Conservation (phyloP, 116 monocot species). For the Posidonia oceanica region DNA sequence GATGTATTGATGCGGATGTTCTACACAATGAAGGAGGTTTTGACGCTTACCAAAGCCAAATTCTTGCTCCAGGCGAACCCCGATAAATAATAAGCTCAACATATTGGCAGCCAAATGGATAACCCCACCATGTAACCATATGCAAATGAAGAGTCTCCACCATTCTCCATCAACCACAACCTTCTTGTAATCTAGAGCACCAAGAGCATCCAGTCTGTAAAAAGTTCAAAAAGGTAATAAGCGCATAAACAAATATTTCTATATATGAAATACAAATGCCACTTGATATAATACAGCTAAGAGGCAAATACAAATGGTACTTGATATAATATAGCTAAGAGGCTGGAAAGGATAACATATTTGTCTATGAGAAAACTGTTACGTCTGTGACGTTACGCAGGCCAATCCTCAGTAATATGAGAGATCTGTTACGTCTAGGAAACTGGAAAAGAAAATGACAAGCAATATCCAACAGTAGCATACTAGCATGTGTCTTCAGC, state of each 20-base stretch:
- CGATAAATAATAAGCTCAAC: constrained; percentile 49
- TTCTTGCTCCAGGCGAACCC: constrained; percentile 48
- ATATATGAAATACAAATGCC: not conserved
- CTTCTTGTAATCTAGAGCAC: constrained; percentile 42
- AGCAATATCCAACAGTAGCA: no score
- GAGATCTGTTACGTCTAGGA: no score
- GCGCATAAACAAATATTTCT: not conserved
- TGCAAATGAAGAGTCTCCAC: constrained; percentile 59
- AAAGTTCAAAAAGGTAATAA: not conserved
- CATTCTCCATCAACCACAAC: constrained; percentile 28
- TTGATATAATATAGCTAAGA: no score
- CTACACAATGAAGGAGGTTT: not conserved
- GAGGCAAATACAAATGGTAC: not conserved
- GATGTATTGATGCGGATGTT: not conserved
- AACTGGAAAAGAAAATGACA: no score
- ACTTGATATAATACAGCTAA: not conserved
- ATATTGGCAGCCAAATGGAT: constrained; percentile 52
- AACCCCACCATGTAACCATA: constrained; percentile 65
- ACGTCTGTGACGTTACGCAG: no score
- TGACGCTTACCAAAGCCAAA: constrained; percentile 51
- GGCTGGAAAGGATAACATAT: no score
- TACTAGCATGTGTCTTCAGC: no score
- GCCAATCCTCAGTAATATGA: no score
- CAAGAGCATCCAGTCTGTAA: constrained; percentile 44
- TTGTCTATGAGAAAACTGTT: no score